These are phyloP conservation scores for Phytophthora brassicae DNA, from an alignment of 352 stramenopile genomes.

Conservation along the genomic window DNA sequence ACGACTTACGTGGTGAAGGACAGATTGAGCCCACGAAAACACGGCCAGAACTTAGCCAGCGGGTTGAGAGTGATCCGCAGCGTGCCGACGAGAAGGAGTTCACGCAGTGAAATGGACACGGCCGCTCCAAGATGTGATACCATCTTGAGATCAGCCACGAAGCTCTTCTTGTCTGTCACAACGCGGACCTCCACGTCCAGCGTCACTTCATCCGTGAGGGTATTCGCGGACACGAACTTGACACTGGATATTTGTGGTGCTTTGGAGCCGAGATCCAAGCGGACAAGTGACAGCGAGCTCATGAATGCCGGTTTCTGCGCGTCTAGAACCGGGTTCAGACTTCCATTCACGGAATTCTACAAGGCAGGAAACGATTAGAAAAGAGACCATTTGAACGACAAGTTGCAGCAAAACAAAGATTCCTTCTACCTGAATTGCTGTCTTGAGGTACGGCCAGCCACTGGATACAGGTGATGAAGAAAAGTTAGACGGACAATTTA, in stretches of 20 bases:
- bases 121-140: constrained; percentile 62
- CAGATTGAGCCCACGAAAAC: constrained; percentile 65
- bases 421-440: constrained; percentile 56
- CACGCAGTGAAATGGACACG: constrained; percentile 56
- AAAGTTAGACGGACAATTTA: constrained; percentile 1
- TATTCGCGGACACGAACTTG: constrained; percentile 67
- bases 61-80: constrained; percentile 74
- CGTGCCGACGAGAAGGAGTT: constrained; percentile 70
- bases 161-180: constrained; percentile 61
- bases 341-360: constrained; percentile 66
- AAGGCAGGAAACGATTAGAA: background rate
- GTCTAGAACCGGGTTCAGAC: constrained; percentile 67
- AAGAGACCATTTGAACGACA: too few relatives aligned
- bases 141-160: constrained; percentile 68
- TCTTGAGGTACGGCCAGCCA: constrained; percentile 75
- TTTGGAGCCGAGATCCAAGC: constrained; percentile 57
- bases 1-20: constrained; percentile 78
- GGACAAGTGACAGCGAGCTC: constrained; percentile 58
- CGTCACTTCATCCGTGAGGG: constrained; percentile 63
- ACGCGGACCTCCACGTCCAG: constrained; percentile 69
- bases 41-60: constrained; percentile 66
- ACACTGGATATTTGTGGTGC: constrained; percentile 66
- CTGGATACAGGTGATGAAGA: constrained; percentile 25
- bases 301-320: constrained; percentile 64
- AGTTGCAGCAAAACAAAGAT: background rate